Evolutionary conservation across 1,284 basidiomycete genomes (phyloP).

Genomic region (Pholiota adiposa): DNA sequence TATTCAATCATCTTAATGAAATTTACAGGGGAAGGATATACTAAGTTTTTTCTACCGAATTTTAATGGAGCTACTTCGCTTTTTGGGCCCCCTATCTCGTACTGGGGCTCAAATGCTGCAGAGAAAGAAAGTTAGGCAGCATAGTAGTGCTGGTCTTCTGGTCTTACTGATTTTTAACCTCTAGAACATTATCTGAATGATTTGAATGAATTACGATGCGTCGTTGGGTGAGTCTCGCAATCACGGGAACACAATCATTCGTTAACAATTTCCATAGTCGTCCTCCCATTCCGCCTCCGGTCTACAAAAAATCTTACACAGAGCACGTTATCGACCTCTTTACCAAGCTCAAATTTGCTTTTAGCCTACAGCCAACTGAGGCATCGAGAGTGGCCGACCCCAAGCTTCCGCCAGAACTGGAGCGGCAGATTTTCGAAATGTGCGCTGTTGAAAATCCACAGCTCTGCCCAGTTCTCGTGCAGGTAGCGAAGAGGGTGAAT

Average conservation of each 20-base stretch:
- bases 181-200: constrained; percentile 14
- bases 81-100: neutral
- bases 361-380: neutral
- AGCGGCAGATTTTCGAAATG: constrained; percentile 19
- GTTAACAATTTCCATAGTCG: neutral
- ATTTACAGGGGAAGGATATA: constrained; percentile 11
- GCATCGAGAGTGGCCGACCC: constrained; percentile 1
- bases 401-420: constrained; percentile 12
- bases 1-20: neutral
- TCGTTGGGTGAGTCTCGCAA: constrained; percentile 14
- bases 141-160: neutral
- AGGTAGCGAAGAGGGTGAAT: constrained; percentile 15
- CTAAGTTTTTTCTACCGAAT: neutral
- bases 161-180: constrained; percentile 3
- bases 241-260: neutral
- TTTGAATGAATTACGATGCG: constrained; percentile 14
- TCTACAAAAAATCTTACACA: constrained; percentile 15
- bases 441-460: constrained; percentile 18
- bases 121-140: constrained; percentile 10
- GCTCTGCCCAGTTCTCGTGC: constrained; percentile 12
- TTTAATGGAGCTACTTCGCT: constrained; percentile 5
- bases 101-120: constrained; percentile 15
- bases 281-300: constrained; percentile 10
- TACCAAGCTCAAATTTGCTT: constrained; percentile 3
- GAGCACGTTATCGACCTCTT: neutral